A percentile compares a stretch with the other conserved stretches of the same genome.
phyloP scores from a whole-genome alignment of 768 basidiomycete species.

The Kwoniella bestiolae region DNA sequence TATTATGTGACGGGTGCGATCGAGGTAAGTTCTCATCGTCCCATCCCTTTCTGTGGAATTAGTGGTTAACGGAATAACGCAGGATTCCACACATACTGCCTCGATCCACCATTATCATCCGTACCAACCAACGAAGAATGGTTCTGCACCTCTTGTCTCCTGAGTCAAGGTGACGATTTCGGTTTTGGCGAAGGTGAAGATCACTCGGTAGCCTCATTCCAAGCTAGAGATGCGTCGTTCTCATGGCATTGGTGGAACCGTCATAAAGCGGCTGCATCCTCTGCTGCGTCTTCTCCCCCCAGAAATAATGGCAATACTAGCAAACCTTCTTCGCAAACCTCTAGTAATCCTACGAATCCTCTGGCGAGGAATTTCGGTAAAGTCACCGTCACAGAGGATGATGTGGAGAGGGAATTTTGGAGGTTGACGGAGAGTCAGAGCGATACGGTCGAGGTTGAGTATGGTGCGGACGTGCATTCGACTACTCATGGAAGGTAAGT shows the following conservation, averaged over 20 bases:
- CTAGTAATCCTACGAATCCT: slow-evolving; percentile 21
- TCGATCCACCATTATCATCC: slow-evolving; percentile 80
- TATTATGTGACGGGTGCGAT: slow-evolving; percentile 87
- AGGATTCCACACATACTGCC: slow-evolving; percentile 98
- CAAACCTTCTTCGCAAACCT: slow-evolving; percentile 38
- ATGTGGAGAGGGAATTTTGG: slow-evolving; percentile 97
- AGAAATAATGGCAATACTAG: slow-evolving; percentile 58
- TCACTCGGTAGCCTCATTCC: slow-evolving; percentile 87
- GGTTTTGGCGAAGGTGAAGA: slow-evolving; percentile 99
- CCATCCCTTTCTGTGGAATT: too few relatives aligned
- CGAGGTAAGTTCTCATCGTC: slow-evolving; percentile 67
- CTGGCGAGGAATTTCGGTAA: slow-evolving; percentile 42
- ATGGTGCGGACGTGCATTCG: slow-evolving; percentile 98
- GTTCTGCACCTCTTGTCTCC: slow-evolving; percentile 91
- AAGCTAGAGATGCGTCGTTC: slow-evolving; percentile 87
- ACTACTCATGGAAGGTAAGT: slow-evolving; percentile 93
- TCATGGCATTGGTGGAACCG: slow-evolving; percentile 83
- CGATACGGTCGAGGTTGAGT: slow-evolving; percentile 97
- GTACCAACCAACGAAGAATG: slow-evolving; percentile 89
- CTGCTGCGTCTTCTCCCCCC: slow-evolving; percentile 37
- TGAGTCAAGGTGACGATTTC: slow-evolving; percentile 90
- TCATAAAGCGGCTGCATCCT: slow-evolving; percentile 65
- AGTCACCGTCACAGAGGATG: slow-evolving; percentile 75
- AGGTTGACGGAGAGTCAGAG: slow-evolving; percentile 82
- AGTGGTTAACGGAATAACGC: slow-evolving; percentile 3